A percentile compares a stretch with the other conserved stretches of the same genome.
phyloP scores from a whole-genome alignment of 768 basidiomycete genomes.

The Tephrocybe sp. region DNA sequence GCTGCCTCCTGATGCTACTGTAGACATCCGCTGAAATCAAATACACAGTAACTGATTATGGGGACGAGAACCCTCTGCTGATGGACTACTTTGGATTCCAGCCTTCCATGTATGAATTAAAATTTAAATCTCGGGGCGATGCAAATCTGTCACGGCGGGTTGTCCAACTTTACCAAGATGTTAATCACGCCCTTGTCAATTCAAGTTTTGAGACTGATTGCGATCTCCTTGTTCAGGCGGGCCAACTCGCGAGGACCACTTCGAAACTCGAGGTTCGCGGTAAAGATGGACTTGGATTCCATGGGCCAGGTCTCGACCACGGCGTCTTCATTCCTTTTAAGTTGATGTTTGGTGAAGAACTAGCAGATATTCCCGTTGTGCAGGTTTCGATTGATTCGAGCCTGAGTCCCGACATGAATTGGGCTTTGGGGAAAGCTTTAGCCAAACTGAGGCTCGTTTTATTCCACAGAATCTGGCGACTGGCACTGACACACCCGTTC shows the following conservation, averaged over 20 bases:
- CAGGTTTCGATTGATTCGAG: slow-evolving; percentile 67
- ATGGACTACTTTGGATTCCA: slow-evolving; percentile 77
- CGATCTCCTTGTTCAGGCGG: slow-evolving; percentile 33
- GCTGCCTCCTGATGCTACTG: slow-evolving; percentile 9
- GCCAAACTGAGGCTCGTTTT: slow-evolving; percentile 51
- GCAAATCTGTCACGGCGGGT: slow-evolving; percentile 53
- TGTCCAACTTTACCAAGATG: slow-evolving; percentile 60
- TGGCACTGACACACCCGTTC: background rate
- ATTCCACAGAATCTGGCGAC: background rate
- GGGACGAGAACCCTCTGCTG: slow-evolving; percentile 70
- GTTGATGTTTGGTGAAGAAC: slow-evolving; percentile 73
- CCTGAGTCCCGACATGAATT: slow-evolving; percentile 60
- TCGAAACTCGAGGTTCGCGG: slow-evolving; percentile 56
- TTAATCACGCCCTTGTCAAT: slow-evolving; percentile 14
- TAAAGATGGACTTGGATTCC: slow-evolving; percentile 62
- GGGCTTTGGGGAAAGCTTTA: slow-evolving; percentile 64
- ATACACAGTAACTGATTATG: slow-evolving; percentile 69
- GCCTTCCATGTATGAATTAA: slow-evolving; percentile 54
- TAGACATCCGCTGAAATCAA: background rate
- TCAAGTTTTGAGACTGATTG: background rate
- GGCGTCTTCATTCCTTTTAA: slow-evolving; percentile 82
- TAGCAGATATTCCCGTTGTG: slow-evolving; percentile 64
- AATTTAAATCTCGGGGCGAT: slow-evolving; percentile 71
- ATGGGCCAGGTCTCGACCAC: slow-evolving; percentile 70
- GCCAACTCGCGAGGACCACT: slow-evolving; percentile 50